Evolutionary conservation across 345 rosid genomes (phyloP), one percentile per base, ranked within the genome.

Genomic region (Clausena lansium): DNA sequence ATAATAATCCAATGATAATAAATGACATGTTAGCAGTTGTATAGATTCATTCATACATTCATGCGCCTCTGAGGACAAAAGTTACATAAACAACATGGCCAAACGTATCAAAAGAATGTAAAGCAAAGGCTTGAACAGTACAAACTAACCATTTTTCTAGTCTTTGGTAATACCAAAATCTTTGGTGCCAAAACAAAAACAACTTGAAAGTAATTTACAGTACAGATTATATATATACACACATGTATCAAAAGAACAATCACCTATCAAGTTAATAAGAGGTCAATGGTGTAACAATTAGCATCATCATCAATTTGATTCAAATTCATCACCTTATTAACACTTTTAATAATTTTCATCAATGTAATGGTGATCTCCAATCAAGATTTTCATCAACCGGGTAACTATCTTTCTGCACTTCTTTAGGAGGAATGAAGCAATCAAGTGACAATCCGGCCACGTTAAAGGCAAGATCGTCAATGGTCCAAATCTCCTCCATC

Each of bases 361-460:
- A 69, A 69, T 72, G 71, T 58, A 85, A 54, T 1, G 88, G 77
- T 15, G 84, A 84, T 41, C 79, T 77, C 85, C 87, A 83, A 45
- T 81, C 89, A 64, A 83, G 79, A 25, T 75, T 83, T 77, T 77
- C 88, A 17, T 79, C 85, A 1, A 80, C 84, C 0, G 11, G 32
- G 14, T 7, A 68, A 57, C 47, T 81, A 55, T 86, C 86, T 52
- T 79, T 88, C 69, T 86, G 87, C 27, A 84, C 87, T 64, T 96
- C 97, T 64, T 86, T 86, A 9, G 97, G 99, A 80, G 98, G 93
- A 41, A 96, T 92, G 80, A 96, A 96, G 82, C 93, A 92, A 80
- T 96, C 99, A 47, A 76, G 38, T 2, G 97, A 93, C 11, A 96
- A 81, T 2, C 98, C 98, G 4, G 88, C 88, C 4, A 96, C 97